Percentiles rank a stretch among this genome's conserved stretches.
Evolutionary conservation across 192 early-diverging fungal genomes (phyloP).

Genomic region (Umbelopsis ramanniana): DNA sequence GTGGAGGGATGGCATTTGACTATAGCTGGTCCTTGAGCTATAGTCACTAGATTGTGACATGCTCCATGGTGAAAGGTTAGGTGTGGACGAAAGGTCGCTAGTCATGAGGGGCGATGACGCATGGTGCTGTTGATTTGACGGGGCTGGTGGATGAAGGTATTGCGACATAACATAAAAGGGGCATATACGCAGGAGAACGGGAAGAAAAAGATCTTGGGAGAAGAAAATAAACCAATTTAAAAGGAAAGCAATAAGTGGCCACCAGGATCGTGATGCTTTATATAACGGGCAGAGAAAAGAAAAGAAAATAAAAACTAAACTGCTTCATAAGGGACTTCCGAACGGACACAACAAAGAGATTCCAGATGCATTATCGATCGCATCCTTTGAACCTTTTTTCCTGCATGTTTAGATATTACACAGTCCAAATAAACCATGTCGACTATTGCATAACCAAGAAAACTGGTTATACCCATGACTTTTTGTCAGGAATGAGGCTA

Average conservation of each 20-base stretch:
- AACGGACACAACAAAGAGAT: slow-evolving; percentile 1
- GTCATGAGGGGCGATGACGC: slow-evolving; percentile 2
- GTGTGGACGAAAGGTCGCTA: background rate
- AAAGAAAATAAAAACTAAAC: background rate
- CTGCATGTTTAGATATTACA: too few species aligned
- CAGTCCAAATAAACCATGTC: background rate
- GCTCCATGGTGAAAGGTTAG: slow-evolving; percentile 6
- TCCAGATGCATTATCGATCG: slow-evolving; percentile 1
- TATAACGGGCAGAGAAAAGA: background rate
- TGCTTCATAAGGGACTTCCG: slow-evolving; percentile 11
- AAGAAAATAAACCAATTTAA: background rate
- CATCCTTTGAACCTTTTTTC: background rate
- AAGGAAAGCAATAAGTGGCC: background rate
- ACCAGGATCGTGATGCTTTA: background rate
- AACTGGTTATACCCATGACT: background rate
- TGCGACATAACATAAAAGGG: background rate
- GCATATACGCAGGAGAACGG: background rate
- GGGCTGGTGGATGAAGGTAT: background rate
- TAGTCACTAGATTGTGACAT: background rate
- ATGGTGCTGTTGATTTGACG: background rate
- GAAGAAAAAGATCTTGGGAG: background rate
- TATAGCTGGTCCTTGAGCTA: background rate
- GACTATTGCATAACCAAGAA: background rate
- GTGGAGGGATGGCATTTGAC: background rate
- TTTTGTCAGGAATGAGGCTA: background rate